phyloP scores from a whole-genome alignment of 805 yeast species.

The Hanseniaspora hatyaiensis region DNA sequence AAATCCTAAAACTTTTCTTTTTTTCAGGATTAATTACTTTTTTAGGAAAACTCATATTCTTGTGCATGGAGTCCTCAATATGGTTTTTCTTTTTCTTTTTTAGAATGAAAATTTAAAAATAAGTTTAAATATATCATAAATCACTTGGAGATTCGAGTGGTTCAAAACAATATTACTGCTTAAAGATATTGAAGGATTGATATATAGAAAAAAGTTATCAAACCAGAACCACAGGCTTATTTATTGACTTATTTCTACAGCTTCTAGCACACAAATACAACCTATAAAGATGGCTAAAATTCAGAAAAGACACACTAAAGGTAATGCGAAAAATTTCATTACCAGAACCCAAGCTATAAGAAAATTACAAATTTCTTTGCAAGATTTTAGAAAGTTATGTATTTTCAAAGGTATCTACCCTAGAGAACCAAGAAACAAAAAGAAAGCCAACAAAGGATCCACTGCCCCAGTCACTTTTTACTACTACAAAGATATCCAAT shows the following conservation, averaged over 20 bases:
- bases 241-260: neutral
- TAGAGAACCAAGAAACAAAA: constrained; percentile 88
- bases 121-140: too few relatives aligned
- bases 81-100: neutral
- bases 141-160: too few relatives aligned
- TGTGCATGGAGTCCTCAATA: too few relatives aligned
- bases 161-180: too few relatives aligned
- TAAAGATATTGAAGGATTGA: too few relatives aligned
- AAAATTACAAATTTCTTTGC: constrained; percentile 81
- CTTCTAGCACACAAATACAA: neutral
- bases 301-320: constrained; percentile 72
- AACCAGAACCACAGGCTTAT: too few relatives aligned
- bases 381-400: constrained; percentile 93
- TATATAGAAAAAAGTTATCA: too few relatives aligned
- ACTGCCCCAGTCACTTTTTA: constrained; percentile 93
- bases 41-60: too few relatives aligned
- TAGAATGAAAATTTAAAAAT: too few relatives aligned
- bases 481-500: constrained; percentile 87
- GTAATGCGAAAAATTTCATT: constrained; percentile 84
- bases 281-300: constrained; percentile 37
- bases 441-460: constrained; percentile 96
- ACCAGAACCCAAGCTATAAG: constrained; percentile 91
- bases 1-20: neutral
- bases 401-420: constrained; percentile 97
- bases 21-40: neutral